Evolutionary conservation across 2,329 filamentous ascomycete genomes (phyloP), one percentile per base, ranked within the genome.

Genomic region (Xylaria sp.): DNA sequence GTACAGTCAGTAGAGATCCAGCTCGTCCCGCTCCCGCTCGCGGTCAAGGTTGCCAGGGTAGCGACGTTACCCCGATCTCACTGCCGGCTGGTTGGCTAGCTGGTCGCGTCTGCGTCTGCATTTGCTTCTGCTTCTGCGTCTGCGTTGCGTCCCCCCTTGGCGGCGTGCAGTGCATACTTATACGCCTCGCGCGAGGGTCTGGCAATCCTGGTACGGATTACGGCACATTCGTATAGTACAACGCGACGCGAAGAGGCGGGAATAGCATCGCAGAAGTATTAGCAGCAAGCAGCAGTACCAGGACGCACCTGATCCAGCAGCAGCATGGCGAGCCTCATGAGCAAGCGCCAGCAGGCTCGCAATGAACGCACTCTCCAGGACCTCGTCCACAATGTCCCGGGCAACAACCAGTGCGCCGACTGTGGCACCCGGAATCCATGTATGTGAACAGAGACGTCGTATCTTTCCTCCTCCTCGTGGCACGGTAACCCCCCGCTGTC

Each of bases 321-420:
- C 23, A 30, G 23, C 52, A 94, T 92, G 90, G 83, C 90, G 59
- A 82, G 83, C 58, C 81, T 85, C 50, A 80, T 95, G 74, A 96
- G 88, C 81, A 99, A 97, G 83, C 91, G 94, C 77, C 91, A 97
- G 79, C 93, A 97, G 82, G 91, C 90, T 80, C 92, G 94, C 77
- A 97, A 99, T 76, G 94, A 99, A 80, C 91, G 91, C 73, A 80
- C 85, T 58, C 81, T 99, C 66, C 91, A 97, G 72, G 93, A 97
- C 52, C 84, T 99, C 64, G 88, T 97, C 67, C 89, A 89, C 67
- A 85, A 80, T 44, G 69, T 96, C 8, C 84, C 92, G 7, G 94
- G 94, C 60, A 99, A 99, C 79, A 92, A 94, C 73, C 80, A 86
- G 70, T 99, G 94, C 79, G 94, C 94, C 65, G 94, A 99, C 77